Conservation (phyloP, 2,329 filamentous ascomycete genomes). For the Podosphaera xanthii region DNA sequence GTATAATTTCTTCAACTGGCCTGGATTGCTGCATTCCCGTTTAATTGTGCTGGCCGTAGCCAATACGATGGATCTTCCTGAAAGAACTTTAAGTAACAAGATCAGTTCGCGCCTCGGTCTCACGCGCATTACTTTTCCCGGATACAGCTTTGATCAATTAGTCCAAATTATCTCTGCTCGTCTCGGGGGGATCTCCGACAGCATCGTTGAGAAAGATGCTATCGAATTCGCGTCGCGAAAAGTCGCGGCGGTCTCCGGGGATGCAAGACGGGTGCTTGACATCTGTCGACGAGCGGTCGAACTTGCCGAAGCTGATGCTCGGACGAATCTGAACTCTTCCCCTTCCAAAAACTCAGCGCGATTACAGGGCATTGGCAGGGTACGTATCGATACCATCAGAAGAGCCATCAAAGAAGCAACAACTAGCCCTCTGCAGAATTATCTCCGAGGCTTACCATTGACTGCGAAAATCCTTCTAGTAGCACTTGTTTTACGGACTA, state of each 20-base stretch:
- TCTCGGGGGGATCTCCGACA: conserved; percentile 64
- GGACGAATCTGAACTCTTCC: conserved; percentile 24
- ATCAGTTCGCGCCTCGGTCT: conserved; percentile 80
- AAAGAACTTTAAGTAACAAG: conserved; percentile 91
- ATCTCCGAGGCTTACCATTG: conserved; percentile 61
- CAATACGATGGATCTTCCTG: conserved; percentile 96
- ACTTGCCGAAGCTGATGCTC: conserved; percentile 56
- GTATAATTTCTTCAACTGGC: conserved; percentile 99
- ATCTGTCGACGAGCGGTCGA: conserved; percentile 92
- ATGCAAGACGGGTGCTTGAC: conserved; percentile 76
- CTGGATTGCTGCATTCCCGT: conserved; percentile 68
- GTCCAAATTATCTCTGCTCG: conserved; percentile 96
- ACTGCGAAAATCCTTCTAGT: conserved; percentile 68
- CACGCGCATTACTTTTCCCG: conserved; percentile 87
- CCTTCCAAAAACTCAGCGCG: conserved; percentile 33
- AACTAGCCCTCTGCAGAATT: conserved; percentile 74
- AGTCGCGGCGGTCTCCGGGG: conserved; percentile 86
- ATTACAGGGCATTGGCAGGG: conserved; percentile 24
- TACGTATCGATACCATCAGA: conserved; percentile 85
- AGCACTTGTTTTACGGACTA: conserved; percentile 54
- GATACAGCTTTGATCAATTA: conserved; percentile 89
- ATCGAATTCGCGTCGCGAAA: conserved; percentile 92
- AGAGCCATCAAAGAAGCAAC: conserved; percentile 89
- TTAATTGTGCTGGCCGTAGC: conserved; percentile 92
- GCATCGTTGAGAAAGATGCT: conserved; percentile 79